These are phyloP conservation scores for Intubia oerlemansii DNA, from an alignment of 2,329 filamentous ascomycete genomes.

Conservation along the genomic window DNA sequence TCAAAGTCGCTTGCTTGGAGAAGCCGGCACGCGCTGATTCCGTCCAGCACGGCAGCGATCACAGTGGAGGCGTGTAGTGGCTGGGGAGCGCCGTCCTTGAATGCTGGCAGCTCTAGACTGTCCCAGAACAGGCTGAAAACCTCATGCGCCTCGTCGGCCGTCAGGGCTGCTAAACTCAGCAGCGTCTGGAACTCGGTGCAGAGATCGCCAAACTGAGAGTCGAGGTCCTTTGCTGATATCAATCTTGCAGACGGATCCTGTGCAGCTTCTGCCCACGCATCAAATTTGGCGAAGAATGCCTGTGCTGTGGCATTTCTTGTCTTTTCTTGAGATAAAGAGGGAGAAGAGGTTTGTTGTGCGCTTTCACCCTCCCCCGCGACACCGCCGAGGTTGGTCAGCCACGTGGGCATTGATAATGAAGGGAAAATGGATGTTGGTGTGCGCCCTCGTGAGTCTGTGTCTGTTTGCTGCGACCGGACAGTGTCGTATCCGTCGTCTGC, in stretches of 20 bases:
- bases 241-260: no score
- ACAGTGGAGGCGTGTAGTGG: neutral
- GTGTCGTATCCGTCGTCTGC: no score
- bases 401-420: neutral
- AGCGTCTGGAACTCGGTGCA: constrained; percentile 6
- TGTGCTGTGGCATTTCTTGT: constrained; percentile 1
- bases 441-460: neutral
- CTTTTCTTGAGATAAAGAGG: no score
- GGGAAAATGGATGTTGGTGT: no score
- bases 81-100: neutral
- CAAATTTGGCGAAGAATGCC: constrained; percentile 3
- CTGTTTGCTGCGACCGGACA: no score
- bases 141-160: constrained; percentile 3
- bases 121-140: constrained; percentile 2
- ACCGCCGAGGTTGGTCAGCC: neutral
- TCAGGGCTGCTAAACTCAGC: constrained; percentile 5
- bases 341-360: neutral
- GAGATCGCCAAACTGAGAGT: constrained; percentile 3
- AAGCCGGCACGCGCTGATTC: constrained; percentile 4
- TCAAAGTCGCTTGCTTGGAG: constrained; percentile 4
- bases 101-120: neutral
- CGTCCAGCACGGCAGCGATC: constrained; percentile 1
- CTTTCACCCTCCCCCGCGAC: neutral
- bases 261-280: constrained; percentile 3
- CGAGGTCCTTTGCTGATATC: no score